Evolutionary conservation across 192 early-diverging fungal genomes (phyloP), one percentile per base, ranked within the genome.

Genomic region (Podila clonocystis): DNA sequence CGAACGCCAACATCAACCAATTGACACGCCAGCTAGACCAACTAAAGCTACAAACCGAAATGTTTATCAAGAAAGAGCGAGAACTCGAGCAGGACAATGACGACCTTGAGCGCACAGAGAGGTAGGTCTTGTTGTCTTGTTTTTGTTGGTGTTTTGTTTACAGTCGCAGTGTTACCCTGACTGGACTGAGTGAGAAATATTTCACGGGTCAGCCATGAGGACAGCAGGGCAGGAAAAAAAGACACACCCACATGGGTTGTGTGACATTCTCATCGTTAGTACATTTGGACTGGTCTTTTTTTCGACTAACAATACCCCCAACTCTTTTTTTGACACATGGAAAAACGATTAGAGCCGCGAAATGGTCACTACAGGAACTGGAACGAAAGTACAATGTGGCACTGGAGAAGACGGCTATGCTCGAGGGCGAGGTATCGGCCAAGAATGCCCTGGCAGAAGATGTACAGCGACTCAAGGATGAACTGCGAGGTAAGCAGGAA

Each of bases 71-170:
- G 72, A 89, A 91, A 58, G 91, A 90, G 26, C 86, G 91, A 19
- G 92, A 93, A 65, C 69, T 94, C 19, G 93, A 94, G 78, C 87
- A 93, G 75, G 88, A 93, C 48, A 93, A 92, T 82, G 93, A 94
- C 65, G 92, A 94, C 63, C 69, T 94, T 48, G 93, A 94, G 80
- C 86, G 90, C 50, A 91, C 84, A 41, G 88, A 87, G 75, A 84
- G 88, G 88, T 90, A 82, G 8, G 45, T 20, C 36, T 34, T 19
- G 24, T 34, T 19, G 24, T 7, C n/a, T 17, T 11, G 24, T 55
- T n/a, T 19, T 30, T 12, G 52, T 55, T 58, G 26, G 38, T 57
- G 5, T 48, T 55, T 28, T 38, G 28, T 38, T 24, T 30, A 26
- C 52, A 19, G n/a, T 22, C 20, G 24, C 8, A 24, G 24, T 9